Conservation (phyloP, 192 early-diverging fungal species). For the Backusella parvicylindrica region DNA sequence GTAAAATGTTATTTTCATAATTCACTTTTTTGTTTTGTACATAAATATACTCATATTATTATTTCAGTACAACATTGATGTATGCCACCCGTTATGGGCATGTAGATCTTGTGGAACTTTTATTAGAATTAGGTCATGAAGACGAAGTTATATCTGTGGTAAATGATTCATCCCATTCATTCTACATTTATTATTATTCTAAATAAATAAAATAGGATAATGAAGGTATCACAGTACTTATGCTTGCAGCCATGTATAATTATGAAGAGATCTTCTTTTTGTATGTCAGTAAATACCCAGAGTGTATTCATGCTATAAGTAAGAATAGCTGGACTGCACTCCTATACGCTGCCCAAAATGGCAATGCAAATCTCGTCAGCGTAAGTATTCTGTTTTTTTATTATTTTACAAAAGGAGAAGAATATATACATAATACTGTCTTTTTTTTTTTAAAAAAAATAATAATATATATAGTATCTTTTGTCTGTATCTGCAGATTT, state of each 20-base stretch:
- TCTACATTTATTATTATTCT: neutral
- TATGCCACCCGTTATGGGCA: constrained; percentile 32
- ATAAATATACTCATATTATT: neutral
- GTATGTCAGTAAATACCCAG: constrained; percentile 32
- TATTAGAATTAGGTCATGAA: constrained; percentile 35
- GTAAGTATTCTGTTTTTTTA: constrained; percentile 20
- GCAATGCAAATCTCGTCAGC: constrained; percentile 34
- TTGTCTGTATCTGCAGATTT: constrained; percentile 32
- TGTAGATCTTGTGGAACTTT: constrained; percentile 27
- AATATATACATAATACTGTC: neutral
- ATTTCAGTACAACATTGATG: constrained; percentile 31
- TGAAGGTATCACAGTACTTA: constrained; percentile 34
- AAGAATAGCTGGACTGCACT: constrained; percentile 32
- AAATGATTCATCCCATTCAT: neutral
- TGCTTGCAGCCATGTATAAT: constrained; percentile 33
- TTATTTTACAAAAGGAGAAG: neutral
- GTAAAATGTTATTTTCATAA: constrained; percentile 5
- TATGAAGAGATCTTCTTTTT: constrained; percentile 38
- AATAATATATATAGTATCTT: constrained; percentile 20
- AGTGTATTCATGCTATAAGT: constrained; percentile 36
- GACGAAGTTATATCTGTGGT: constrained; percentile 38
- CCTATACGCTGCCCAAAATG: constrained; percentile 36
- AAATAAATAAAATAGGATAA: constrained; percentile 14
- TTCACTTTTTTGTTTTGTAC: neutral
- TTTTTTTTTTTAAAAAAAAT: neutral